Evolutionary conservation across 352 stramenopile genomes (phyloP).

Genomic region (Pythium vanterpoolii): DNA sequence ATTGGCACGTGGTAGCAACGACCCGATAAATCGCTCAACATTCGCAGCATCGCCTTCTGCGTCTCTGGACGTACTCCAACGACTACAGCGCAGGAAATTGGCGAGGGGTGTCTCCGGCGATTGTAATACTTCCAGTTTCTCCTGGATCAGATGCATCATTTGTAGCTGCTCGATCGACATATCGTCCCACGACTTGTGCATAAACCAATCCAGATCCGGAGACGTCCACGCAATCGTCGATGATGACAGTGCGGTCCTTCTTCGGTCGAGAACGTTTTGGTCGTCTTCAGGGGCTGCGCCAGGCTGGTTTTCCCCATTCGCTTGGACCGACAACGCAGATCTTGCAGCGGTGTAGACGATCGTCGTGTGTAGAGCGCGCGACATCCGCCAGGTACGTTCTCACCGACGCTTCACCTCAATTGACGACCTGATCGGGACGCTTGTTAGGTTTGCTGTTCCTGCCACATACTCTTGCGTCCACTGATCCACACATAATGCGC

Average conservation of each 20-base stretch:
- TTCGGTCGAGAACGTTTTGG: background rate
- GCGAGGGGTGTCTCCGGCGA: conserved; percentile 5
- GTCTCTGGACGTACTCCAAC: conserved; percentile 1
- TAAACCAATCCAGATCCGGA: conserved; percentile 16
- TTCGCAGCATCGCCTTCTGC: conserved; percentile 5
- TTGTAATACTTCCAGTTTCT: conserved; percentile 18
- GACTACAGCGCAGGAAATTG: conserved; percentile 21
- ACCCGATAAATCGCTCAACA: conserved; percentile 24
- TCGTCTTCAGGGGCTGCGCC: background rate
- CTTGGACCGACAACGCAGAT: conserved; percentile 1
- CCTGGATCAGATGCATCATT: conserved; percentile 9
- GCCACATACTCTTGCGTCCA: background rate
- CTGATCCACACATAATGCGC: background rate
- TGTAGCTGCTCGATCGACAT: conserved; percentile 10
- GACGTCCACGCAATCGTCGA: conserved; percentile 16
- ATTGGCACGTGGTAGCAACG: conserved; percentile 26
- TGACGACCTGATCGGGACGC: background rate
- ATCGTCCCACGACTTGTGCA: conserved; percentile 11
- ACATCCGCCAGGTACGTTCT: conserved; percentile 6
- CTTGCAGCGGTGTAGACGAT: background rate
- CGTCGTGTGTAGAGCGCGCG: background rate
- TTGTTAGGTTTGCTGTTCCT: background rate
- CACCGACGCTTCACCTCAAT: background rate
- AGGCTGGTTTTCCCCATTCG: conserved; percentile 8
- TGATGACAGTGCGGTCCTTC: background rate